Percentiles rank a stretch among this genome's conserved stretches.
phyloP scores from a whole-genome alignment of 1,284 basidiomycete genomes.

The Papiliotrema fonsecae region DNA sequence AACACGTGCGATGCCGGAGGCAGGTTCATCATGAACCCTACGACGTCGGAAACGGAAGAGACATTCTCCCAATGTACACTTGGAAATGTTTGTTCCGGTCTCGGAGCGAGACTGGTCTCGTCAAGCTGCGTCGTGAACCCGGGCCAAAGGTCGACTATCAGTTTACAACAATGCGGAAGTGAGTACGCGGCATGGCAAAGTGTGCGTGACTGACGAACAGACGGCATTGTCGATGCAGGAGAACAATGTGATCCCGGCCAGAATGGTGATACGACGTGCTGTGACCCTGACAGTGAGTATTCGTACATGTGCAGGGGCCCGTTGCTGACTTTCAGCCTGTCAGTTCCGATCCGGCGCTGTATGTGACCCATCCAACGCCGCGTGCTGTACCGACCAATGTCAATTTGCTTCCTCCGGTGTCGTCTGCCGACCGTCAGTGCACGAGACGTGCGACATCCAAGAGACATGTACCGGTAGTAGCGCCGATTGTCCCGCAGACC shows the following conservation, averaged over 20 bases:
- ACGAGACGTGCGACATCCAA: conserved; percentile 66
- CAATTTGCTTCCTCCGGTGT: conserved; percentile 58
- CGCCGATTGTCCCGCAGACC: conserved; percentile 67
- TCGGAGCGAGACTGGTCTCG: conserved; percentile 41
- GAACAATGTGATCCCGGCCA: conserved; percentile 86
- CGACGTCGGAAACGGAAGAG: conserved; percentile 61
- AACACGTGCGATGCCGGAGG: conserved; percentile 62
- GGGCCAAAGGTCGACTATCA: conserved; percentile 31
- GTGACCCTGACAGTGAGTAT: conserved; percentile 57
- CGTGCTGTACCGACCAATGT: conserved; percentile 72
- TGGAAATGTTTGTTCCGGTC: conserved; percentile 73
- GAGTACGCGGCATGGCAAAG: conserved; percentile 11
- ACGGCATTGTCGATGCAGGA: conserved; percentile 53
- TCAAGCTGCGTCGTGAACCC: conserved; percentile 63
- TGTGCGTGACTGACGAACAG: conserved; percentile 10
- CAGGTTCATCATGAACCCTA: conserved; percentile 74
- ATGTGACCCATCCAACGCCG: conserved; percentile 72
- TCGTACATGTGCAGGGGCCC: not conserved
- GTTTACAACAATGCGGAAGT: conserved; percentile 47
- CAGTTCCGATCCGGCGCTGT: conserved; percentile 66
- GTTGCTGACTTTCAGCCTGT: conserved; percentile 53
- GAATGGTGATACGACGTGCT: conserved; percentile 63
- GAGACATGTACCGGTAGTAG: conserved; percentile 76
- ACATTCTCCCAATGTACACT: conserved; percentile 73
- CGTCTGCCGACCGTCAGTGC: conserved; percentile 67